Base-by-base conservation (phyloP, 768 basidiomycete genomes). In the Clitopilus hobsonii region DNA sequence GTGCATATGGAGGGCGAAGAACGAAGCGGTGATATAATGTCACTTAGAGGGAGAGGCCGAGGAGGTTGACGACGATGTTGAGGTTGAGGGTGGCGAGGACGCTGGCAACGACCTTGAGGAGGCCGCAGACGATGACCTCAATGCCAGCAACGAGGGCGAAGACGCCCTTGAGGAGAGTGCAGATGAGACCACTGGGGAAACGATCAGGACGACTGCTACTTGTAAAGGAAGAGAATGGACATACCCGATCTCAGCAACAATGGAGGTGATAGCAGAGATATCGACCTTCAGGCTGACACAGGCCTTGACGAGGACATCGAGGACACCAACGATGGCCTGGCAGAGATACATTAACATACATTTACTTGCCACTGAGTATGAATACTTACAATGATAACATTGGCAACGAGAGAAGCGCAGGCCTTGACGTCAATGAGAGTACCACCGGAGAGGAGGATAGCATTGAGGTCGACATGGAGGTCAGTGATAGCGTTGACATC, bases 71-170 rank as follows among this genome's bases (percentile, higher is more conserved):
- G 22, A 45, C 41, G 22, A 45, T 20, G 41, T 45, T 51, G 49
- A 51, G 49, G 26, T 51, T 51, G 49, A 51, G 30, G 49, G 26
- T 27, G n/a, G 23, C 49, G 16, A 51, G 27, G 49, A 27, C 26
- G 24, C 25, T 16, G 6, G 30, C 27, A 32, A 51, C 49, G 25
- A 32, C 30, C 49, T 27, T 32, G 25, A 51, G 25, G 49, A 51
- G n/a, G 16, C 49, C 49, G 26, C 49, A 51, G 26, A 51, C 49
- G 30, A 51, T 51, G n/a, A 28, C n/a, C 22, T 28, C 49, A 7
- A 51, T 30, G 26, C 18, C 49, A 28, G 14, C 49, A 51, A 32
- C 25, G 16, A 51, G 49, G 29, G 49, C 49, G 49, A 51, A 32
- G 24, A 51, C 49, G 10, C 16, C 18, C 41, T 45, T 45, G 41